These are phyloP conservation scores for Arachis stenosperma DNA, from an alignment of 306 rosid genomes.

Conservation along the genomic window DNA sequence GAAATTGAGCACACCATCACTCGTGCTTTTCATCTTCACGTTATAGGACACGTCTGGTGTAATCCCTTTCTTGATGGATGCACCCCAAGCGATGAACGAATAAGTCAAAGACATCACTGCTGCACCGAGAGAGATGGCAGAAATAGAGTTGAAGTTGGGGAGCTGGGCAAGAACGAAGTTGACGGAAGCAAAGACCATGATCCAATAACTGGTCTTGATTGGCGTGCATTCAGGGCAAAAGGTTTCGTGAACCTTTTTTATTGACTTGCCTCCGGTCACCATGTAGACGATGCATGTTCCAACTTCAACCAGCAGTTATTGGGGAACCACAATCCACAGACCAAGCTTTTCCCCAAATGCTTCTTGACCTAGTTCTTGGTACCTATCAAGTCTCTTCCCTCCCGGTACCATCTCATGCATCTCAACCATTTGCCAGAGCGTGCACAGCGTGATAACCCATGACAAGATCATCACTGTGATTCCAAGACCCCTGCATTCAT, in stretches of 20 bases:
- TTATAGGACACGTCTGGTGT: conserved; percentile 49
- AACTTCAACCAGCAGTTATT: conserved; percentile 69
- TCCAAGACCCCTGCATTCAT: conserved; percentile 62
- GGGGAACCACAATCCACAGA: conserved; percentile 81
- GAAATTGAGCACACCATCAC: conserved; percentile 53
- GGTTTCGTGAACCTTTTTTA: conserved; percentile 64
- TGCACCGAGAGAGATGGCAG: conserved; percentile 47
- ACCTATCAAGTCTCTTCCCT: conserved; percentile 72
- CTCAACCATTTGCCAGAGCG: conserved; percentile 92
- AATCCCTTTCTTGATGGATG: conserved; percentile 52
- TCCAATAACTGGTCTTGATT: conserved; percentile 55
- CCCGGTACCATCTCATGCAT: conserved; percentile 96
- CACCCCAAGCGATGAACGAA: conserved; percentile 76
- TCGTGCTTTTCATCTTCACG: background rate
- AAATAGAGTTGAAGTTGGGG: conserved; percentile 77
- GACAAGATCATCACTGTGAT: conserved; percentile 48
- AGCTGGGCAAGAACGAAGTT: conserved; percentile 70
- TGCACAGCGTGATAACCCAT: conserved; percentile 79
- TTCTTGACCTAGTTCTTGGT: conserved; percentile 82
- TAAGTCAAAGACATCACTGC: conserved; percentile 23
- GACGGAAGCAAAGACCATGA: conserved; percentile 59
- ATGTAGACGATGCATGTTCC: conserved; percentile 73
- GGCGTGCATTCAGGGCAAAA: conserved; percentile 52
- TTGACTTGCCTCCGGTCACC: conserved; percentile 80
- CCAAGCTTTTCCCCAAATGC: conserved; percentile 85